These are phyloP conservation scores for Botrytis fabae DNA, from an alignment of 2,329 filamentous ascomycete species.

Conservation along the genomic window DNA sequence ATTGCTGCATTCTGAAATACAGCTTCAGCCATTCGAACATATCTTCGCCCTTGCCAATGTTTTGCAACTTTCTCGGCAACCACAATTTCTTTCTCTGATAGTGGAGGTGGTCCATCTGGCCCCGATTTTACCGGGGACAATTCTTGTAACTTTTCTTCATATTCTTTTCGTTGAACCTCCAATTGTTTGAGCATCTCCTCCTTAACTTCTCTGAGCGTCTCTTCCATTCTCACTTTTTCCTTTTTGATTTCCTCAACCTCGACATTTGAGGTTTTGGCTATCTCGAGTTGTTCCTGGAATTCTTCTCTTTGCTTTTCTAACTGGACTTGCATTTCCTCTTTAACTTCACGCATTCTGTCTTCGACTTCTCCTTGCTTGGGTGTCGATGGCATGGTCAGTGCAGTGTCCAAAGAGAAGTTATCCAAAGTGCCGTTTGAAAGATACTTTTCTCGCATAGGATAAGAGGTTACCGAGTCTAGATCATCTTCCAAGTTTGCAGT, in stretches of 20 bases:
- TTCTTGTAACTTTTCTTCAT: slow-evolving; percentile 80
- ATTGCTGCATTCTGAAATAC: slow-evolving; percentile 84
- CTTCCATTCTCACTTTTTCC: slow-evolving; percentile 84
- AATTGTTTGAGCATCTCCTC: slow-evolving; percentile 87
- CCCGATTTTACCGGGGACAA: slow-evolving; percentile 62
- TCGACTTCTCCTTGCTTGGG: slow-evolving; percentile 77
- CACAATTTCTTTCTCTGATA: slow-evolving; percentile 71
- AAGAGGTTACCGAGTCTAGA: slow-evolving; percentile 84
- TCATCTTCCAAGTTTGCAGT: slow-evolving; percentile 83
- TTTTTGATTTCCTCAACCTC: slow-evolving; percentile 81
- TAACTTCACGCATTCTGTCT: slow-evolving; percentile 69
- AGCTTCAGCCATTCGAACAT: slow-evolving; percentile 90
- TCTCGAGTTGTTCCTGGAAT: slow-evolving; percentile 74
- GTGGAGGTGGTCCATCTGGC: slow-evolving; percentile 42
- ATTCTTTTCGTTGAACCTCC: slow-evolving; percentile 77
- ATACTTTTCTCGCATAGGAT: slow-evolving; percentile 89
- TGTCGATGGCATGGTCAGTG: slow-evolving; percentile 90
- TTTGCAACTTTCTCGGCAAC: slow-evolving; percentile 65
- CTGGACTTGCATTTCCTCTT: slow-evolving; percentile 81
- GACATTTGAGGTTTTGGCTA: slow-evolving; percentile 70
- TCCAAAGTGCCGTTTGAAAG: slow-evolving; percentile 92
- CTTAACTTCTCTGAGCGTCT: slow-evolving; percentile 74
- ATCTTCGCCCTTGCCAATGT: slow-evolving; percentile 81
- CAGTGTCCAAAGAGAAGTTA: slow-evolving; percentile 93
- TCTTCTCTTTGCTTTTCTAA: slow-evolving; percentile 83